Base-by-base conservation (phyloP, 441 rosid genomes). In the Bruguiera hainesii region DNA sequence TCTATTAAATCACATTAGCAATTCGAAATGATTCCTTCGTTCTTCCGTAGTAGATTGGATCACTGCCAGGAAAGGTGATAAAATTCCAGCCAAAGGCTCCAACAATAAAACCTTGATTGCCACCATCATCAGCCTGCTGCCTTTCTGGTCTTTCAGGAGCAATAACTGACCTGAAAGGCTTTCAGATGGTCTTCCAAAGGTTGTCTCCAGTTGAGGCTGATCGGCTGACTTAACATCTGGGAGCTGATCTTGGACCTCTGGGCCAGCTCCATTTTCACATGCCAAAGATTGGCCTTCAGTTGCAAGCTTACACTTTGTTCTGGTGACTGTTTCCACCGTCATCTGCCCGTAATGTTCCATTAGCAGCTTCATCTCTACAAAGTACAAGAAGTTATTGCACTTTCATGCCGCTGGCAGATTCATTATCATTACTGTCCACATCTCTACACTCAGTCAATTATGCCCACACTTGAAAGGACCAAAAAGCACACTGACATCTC, bases 61-160 rank as follows among this genome's bases (percentile, higher is more conserved):
- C 69, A 8, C 62, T 65, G 63, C 93, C 82, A 5, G 82, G 57
- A 73, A 64, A 81, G 50, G 96, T 94, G 7, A 89, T 49, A 58
- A 89, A 91, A 71, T 94, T 88, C 97, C 99, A 89, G 55, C 96
- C 99, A 73, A 89, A 88, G 16, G 90, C 89, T 49, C 97, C 98
- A 15, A 87, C 81, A 33, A 89, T 75, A 21, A 66, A 69, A 4
- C 80, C 61, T 3, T 56, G 78, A 53, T 71, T 66, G 65, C 76
- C 75, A 30, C 58, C 68, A 48, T 66, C 69, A 11, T 64, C 71
- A 28, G 81, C 62, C 55, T 61, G 76, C 51, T 25, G 81, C 71
- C 74, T 80, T 60, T 69, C 77, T 13, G 76, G 19, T 33, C 37
- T 33, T 7, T 20, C 25, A 52, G 23, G 29, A 66, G 64, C 65